phyloP scores from a whole-genome alignment of 2,329 filamentous ascomycete genomes.

The Coniochaeta sp. region DNA sequence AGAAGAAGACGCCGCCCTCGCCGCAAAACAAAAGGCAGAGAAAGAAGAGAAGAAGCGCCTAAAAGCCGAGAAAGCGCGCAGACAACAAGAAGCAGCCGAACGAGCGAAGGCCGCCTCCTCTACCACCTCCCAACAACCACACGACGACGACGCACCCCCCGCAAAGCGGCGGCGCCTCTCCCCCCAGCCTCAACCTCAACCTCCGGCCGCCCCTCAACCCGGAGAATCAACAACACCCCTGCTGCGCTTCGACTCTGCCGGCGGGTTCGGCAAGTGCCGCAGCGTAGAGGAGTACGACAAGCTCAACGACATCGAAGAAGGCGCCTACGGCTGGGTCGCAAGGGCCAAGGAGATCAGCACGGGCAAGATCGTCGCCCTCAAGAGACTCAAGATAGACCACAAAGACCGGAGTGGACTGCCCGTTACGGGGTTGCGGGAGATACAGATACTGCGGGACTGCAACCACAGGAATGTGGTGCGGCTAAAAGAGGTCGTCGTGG shows the following conservation, averaged over 20 bases:
- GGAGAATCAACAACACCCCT: slow-evolving; percentile 32
- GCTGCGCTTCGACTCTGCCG: slow-evolving; percentile 64
- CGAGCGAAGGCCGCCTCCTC: slow-evolving; percentile 26
- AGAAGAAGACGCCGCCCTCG: slow-evolving; percentile 70
- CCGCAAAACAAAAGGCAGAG: slow-evolving; percentile 66
- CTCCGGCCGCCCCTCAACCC: slow-evolving; percentile 6
- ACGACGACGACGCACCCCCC: slow-evolving; percentile 35
- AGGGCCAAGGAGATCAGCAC: slow-evolving; percentile 69
- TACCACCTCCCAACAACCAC: slow-evolving; percentile 15
- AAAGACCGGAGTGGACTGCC: slow-evolving; percentile 71
- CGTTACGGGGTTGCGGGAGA: slow-evolving; percentile 88
- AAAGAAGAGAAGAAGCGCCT: slow-evolving; percentile 84
- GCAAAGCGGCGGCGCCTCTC: slow-evolving; percentile 57
- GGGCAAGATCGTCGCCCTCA: slow-evolving; percentile 80
- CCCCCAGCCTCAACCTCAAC: slow-evolving; percentile 23
- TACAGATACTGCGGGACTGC: slow-evolving; percentile 79
- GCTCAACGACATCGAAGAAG: slow-evolving; percentile 95
- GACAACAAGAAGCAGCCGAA: slow-evolving; percentile 33
- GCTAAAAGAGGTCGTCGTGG: slow-evolving; percentile 78
- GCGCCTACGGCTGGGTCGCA: slow-evolving; percentile 91
- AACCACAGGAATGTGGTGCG: slow-evolving; percentile 76
- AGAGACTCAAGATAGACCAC: slow-evolving; percentile 84
- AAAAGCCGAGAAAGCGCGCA: slow-evolving; percentile 75
- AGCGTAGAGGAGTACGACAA: slow-evolving; percentile 86
- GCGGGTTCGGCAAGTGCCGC: slow-evolving; percentile 62